phyloP scores from a whole-genome alignment of 768 basidiomycete species.

The Chalciporus pseudorubinellus region DNA sequence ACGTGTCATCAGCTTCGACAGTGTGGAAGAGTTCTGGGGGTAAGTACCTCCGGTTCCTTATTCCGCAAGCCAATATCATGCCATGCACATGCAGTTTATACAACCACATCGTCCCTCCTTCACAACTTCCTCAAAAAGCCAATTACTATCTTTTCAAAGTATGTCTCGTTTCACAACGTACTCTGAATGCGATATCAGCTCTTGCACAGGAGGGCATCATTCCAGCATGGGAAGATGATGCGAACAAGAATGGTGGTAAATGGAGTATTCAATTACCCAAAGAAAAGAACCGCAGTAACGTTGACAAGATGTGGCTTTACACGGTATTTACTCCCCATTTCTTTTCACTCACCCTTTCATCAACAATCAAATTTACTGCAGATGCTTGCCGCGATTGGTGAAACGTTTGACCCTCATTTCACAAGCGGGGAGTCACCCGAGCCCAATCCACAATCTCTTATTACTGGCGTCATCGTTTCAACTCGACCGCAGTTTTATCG shows the following conservation, averaged over 20 bases:
- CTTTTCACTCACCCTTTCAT: not conserved
- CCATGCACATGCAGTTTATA: conserved; percentile 63
- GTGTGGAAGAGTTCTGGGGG: conserved; percentile 99
- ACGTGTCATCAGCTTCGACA: conserved; percentile 92
- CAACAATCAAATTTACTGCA: conserved; percentile 33
- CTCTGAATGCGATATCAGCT: conserved; percentile 5
- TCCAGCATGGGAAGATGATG: conserved; percentile 96
- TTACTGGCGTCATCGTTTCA: conserved; percentile 94
- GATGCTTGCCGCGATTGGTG: conserved; percentile 99
- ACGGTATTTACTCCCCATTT: conserved; percentile 54
- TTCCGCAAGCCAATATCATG: conserved; percentile 8
- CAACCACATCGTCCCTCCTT: conserved; percentile 97
- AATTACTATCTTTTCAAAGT: conserved; percentile 99
- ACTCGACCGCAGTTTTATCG: conserved; percentile 95
- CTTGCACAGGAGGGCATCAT: conserved; percentile 81
- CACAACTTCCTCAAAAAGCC: conserved; percentile 89
- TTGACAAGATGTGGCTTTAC: conserved; percentile 98
- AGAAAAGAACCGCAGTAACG: conserved; percentile 80
- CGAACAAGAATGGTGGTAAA: conserved; percentile 96
- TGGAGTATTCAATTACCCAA: conserved; percentile 98
- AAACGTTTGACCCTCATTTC: conserved; percentile 92
- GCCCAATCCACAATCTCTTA: conserved; percentile 55
- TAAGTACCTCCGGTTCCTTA: conserved; percentile 36
- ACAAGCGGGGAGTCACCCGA: conserved; percentile 43
- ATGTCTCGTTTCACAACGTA: conserved; percentile 19